Base-by-base conservation (phyloP, 331 rosid species). In the Pyrus hybrid region DNA sequence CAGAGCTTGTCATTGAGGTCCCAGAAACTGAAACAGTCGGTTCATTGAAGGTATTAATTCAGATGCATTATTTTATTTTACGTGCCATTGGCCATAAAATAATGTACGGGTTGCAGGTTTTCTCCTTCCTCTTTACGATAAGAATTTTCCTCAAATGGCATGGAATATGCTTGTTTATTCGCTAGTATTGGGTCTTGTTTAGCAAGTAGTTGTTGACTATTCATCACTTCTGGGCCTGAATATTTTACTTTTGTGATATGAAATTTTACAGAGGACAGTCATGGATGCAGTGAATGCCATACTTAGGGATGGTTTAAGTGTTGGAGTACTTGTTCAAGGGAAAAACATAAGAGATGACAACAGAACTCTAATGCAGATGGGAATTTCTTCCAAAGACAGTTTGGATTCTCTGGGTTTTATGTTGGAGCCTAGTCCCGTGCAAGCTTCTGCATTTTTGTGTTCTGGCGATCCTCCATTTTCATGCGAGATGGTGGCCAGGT, bases 11-110 rank as follows among this genome's bases (percentile, higher is more conserved):
- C 65, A 72, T 94, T 72, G 97, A 94, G 74, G 91, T 94, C 76
- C 96, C 99, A 3, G 91, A 92, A 81, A 89, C 92, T 13, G 85
- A 93, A 61, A 94, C 99, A 49, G 87, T 94, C 45, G 96, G 90
- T 85, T 92, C 90, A 22, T 76, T 94, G 63, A 94, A 92, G 96
- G 99, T 92, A 82, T 78, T 28, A 77, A 65, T 29, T 9, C 45
- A 63, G 63, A 8, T 2, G 18, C 28, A 41, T 41, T 10, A 56
- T 74, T 67, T 16, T 72, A 67, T 35, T 60, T 18, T 26, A 43
- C 45, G 13, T 5, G 47, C 68, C 69, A 53, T 65, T 3, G 49
- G 67, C 66, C 53, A n/a, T 58, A 35, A 53, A 20, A 25, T 30
- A 7, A 25, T 29, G 35, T n/a, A 28, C 47, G 3, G 30, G 47